Percentiles rank a stretch among this genome's conserved stretches.
These are phyloP conservation scores for Tillandsia leiboldiana DNA, from an alignment of 176 grass and related monocot genomes.

Conservation along the genomic window DNA sequence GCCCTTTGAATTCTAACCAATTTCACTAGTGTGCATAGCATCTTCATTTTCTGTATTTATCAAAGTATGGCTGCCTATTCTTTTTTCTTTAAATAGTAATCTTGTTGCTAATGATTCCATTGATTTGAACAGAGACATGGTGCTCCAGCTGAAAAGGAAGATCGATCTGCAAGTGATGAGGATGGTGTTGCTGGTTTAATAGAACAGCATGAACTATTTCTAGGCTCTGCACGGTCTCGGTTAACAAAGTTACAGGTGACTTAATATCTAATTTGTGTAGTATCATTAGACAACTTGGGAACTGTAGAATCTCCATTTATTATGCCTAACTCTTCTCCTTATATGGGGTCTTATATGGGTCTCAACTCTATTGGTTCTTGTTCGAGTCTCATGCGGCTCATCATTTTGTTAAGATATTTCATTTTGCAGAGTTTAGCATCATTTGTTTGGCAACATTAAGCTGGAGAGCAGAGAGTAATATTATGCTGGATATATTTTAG, in stretches of 20 bases:
- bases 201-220: slow-evolving; percentile 71
- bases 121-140: slow-evolving; percentile 45
- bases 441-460: background rate
- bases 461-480: too few relatives aligned
- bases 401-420: background rate
- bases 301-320: background rate
- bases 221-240: slow-evolving; percentile 56
- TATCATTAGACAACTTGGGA: background rate
- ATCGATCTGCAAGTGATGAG: slow-evolving; percentile 41
- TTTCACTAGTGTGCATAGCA: too few relatives aligned
- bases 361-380: background rate
- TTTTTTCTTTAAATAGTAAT: slow-evolving; percentile 9
- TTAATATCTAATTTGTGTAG: background rate
- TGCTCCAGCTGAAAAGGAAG: slow-evolving; percentile 50
- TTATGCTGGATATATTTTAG: too few relatives aligned
- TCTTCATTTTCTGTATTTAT: too few relatives aligned
- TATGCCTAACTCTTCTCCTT: background rate
- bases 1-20: too few relatives aligned
- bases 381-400: background rate
- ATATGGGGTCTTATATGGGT: background rate
- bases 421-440: background rate
- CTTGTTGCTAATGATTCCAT: slow-evolving; percentile 11
- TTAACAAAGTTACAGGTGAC: slow-evolving; percentile 83
- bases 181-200: slow-evolving; percentile 67
- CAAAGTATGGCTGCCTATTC: too few relatives aligned